Percentiles rank a stretch among this genome's conserved stretches.
These are phyloP conservation scores for Acmispon strigosus DNA, from an alignment of 306 rosid species.

Conservation along the genomic window DNA sequence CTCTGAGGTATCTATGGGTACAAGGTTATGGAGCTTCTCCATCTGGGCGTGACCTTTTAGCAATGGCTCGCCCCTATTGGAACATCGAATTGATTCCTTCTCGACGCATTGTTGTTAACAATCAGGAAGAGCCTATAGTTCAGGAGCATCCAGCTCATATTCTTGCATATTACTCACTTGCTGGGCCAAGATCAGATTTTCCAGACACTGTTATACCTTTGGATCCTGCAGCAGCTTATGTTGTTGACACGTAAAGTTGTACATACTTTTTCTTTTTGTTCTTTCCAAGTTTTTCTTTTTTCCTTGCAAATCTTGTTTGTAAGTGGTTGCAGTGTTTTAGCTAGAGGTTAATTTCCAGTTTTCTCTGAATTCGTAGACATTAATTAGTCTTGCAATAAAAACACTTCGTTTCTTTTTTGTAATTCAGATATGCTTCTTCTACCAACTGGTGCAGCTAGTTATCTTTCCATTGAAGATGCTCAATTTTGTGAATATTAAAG, in stretches of 20 bases:
- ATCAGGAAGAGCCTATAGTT: slow-evolving; percentile 16
- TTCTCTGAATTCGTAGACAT: slow-evolving; percentile 37
- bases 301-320: slow-evolving; percentile 39
- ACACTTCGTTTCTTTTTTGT: slow-evolving; percentile 31
- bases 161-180: slow-evolving; percentile 96
- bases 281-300: not conserved
- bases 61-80: slow-evolving; percentile 86
- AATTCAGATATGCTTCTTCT: slow-evolving; percentile 41
- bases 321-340: slow-evolving; percentile 26
- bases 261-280: slow-evolving; percentile 25
- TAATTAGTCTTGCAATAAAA: slow-evolving; percentile 63
- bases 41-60: slow-evolving; percentile 62
- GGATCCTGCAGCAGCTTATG: slow-evolving; percentile 33
- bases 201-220: slow-evolving; percentile 66
- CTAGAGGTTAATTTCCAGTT: slow-evolving; percentile 36
- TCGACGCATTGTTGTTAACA: slow-evolving; percentile 22
- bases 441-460: slow-evolving; percentile 23
- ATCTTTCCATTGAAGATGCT: slow-evolving; percentile 18
- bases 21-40: slow-evolving; percentile 74
- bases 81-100: slow-evolving; percentile 83
- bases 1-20: slow-evolving; percentile 90
- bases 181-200: slow-evolving; percentile 84
- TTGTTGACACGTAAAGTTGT: slow-evolving; percentile 37
- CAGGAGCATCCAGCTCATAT: slow-evolving; percentile 81
- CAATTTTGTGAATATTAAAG: slow-evolving; percentile 37